A percentile compares a stretch with the other conserved stretches of the same genome.
Conservation (phyloP, 441 rosid species). For the Corymbia calophylla region DNA sequence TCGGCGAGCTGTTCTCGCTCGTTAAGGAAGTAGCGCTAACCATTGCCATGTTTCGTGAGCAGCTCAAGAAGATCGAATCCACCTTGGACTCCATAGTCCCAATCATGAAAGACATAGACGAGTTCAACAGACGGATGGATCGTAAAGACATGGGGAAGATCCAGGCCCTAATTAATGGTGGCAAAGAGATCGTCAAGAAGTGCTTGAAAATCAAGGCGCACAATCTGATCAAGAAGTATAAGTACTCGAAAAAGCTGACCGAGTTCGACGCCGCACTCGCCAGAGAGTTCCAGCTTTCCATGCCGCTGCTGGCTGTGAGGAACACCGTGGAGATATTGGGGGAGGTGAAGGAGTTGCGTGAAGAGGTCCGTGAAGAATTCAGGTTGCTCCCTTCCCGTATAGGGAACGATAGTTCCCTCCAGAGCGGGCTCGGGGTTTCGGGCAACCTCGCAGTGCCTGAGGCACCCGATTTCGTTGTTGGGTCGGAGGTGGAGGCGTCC, state of each 20-base stretch:
- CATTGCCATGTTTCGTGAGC: neutral
- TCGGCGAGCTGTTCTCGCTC: neutral
- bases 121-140: neutral
- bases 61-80: neutral
- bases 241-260: neutral
- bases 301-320: neutral
- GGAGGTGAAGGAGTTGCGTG: neutral
- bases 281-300: neutral
- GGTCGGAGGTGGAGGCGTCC: neutral
- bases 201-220: neutral
- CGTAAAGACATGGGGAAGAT: neutral
- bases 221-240: neutral
- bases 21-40: neutral
- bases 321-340: neutral
- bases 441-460: neutral
- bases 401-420: neutral
- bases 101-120: neutral
- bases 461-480: neutral
- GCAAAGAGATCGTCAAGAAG: neutral
- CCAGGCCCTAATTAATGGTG: neutral
- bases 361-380: neutral
- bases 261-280: neutral
- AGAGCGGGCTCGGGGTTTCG: neutral
- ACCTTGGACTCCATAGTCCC: neutral
- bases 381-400: too few relatives aligned